Evolutionary conservation across 345 rosid species (phyloP), one percentile per base, ranked within the genome.

Genomic region (Gossypium bickii): DNA sequence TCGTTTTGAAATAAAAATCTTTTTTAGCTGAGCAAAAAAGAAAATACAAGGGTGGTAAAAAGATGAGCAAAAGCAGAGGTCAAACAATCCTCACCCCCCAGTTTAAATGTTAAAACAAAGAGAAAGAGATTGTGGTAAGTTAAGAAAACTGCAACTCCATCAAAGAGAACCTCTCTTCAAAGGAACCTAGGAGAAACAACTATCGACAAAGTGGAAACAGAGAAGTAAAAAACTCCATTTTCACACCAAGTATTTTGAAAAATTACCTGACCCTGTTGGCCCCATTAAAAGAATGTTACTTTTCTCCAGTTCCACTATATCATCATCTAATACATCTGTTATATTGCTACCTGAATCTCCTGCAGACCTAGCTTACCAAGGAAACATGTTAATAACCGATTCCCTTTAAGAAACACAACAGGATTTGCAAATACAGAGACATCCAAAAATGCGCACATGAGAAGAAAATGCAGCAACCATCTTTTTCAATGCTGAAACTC

Each of bases 271-370:
- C 57, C 99, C 98, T 53, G 99, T 96, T 29, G 98, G 99, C 69
- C 99, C 99, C 98, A 93, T 89, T 41, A 96, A 76, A 68, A 96
- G 97, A 86, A 96, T 96, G 81, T 93, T 96, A 87, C 98, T 93
- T 83, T 93, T 96, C 91, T 96, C 99, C 60, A 96, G 90, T 85
- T 96, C 99, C 77, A 96, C 99, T 63, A 70, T 72, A 71, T 90
- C 98, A 74, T 92, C 93, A 74, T 90, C 93, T 75, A 81, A 70
- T 77, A 78, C 72, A 77, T 86, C 89, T 17, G 74, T 78, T 74
- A 57, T 70, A 74, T 58, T 79, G 67, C 82, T 85, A 3, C 78
- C 79, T 75, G 78, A 74, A 69, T 86, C 91, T 72, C 89, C 92
- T 6, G 89, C 73, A 73, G 94, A 85, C 92, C 99, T 96, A 87